Base-by-base conservation (phyloP, 345 rosid species). In the Anastatica hierochuntica region DNA sequence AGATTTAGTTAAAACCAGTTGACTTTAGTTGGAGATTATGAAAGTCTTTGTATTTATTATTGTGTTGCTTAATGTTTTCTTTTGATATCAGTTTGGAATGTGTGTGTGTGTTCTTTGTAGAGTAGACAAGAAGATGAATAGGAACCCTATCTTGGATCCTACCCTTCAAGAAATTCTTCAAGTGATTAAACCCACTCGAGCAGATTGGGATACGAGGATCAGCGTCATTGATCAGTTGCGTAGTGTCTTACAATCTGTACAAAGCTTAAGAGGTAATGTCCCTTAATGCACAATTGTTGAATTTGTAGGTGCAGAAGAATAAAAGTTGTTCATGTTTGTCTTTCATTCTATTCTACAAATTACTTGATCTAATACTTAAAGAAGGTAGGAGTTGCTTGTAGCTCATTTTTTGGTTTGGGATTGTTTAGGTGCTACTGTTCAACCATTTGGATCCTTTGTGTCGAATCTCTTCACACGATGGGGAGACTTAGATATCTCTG, bases 371-470 rank as follows among this genome's bases (percentile, higher is more conserved):
- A n/a, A n/a, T n/a, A n/a, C n/a, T n/a, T n/a, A n/a, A n/a, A n/a
- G n/a, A n/a, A n/a, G n/a, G n/a, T n/a, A n/a, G n/a, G 4, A 23
- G 24, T 44, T 49, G 30, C 65, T 49, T 29, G 34, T 46, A 46
- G 14, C 9, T 1, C 8, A 18, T 43, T 43, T 8, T 10, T 16
- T 40, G 40, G 21, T 52, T 30, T 60, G 46, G 21, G 38, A 36
- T 27, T 55, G 29, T 23, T 29, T 76, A 90, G 98, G 92, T 70
- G 92, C 98, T 58, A 80, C 80, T 19, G 79, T 86, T 65, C 81
- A 84, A 66, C 90, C 96, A 30, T 90, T 76, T 74, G 98, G 98
- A 55, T 90, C 96, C 6, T 84, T 84, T 65, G 81, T 84, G 33
- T 86, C 98, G 15, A 77, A 84, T 70, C 94, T 86, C 65, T 86